Conservation (phyloP, 129 eudicot genomes). For the Arctium minus region DNA sequence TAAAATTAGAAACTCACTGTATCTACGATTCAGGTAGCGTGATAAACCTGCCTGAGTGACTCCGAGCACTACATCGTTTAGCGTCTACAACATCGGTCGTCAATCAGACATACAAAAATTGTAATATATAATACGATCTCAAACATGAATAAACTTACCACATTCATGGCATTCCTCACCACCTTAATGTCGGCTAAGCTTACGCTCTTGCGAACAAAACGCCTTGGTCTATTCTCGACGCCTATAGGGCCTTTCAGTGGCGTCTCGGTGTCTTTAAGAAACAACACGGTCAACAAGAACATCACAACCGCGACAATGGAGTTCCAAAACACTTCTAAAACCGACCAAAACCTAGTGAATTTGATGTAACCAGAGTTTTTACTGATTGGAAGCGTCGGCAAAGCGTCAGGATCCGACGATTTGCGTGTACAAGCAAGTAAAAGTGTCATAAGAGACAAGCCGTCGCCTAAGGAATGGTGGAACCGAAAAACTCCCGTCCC, state of each 20-base stretch:
- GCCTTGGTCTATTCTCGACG: slow-evolving; percentile 37
- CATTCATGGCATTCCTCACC: slow-evolving; percentile 44
- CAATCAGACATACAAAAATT: background rate
- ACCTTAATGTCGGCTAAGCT: slow-evolving; percentile 39
- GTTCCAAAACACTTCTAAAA: slow-evolving; percentile 36
- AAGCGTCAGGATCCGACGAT: slow-evolving; percentile 26
- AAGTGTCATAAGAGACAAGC: slow-evolving; percentile 44
- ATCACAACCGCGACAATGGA: slow-evolving; percentile 23
- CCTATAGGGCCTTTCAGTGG: slow-evolving; percentile 37
- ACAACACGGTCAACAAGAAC: slow-evolving; percentile 38
- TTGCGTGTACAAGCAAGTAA: slow-evolving; percentile 42
- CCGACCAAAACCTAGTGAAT: slow-evolving; percentile 21
- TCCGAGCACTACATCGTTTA: slow-evolving; percentile 51
- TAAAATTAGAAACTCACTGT: slow-evolving; percentile 25
- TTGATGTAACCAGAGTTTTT: slow-evolving; percentile 29
- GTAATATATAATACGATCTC: background rate
- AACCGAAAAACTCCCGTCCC: slow-evolving; percentile 37
- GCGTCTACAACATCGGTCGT: slow-evolving; percentile 26
- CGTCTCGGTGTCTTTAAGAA: slow-evolving; percentile 44
- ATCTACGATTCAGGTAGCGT: slow-evolving; percentile 40
- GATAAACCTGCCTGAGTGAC: slow-evolving; percentile 52
- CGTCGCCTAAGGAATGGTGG: slow-evolving; percentile 53
- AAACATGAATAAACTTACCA: slow-evolving; percentile 24
- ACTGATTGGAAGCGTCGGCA: slow-evolving; percentile 24
- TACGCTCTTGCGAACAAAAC: slow-evolving; percentile 37